Evolutionary conservation across 257 asterid genomes (phyloP), one percentile per base, ranked within the genome.

Genomic region (Salvia hispanica): DNA sequence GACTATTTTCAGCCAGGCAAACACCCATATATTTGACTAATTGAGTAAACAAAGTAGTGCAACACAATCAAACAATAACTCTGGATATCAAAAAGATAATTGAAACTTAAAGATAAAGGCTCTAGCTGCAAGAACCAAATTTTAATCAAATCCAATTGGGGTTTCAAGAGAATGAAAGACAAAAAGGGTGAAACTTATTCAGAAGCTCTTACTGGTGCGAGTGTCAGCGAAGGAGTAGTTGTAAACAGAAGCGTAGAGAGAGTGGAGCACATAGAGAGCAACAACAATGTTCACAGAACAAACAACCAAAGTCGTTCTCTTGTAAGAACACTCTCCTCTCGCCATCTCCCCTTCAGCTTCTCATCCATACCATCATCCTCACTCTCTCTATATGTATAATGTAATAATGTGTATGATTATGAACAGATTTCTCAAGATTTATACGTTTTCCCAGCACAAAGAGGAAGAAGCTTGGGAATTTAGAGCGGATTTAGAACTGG

Each of bases 251-350:
- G 79, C 72, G 77, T 85, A 92, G 44, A 88, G 87, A 40, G 91
- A 84, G 70, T 74, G 97, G 73, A 92, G 85, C 76, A 88, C 93
- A 79, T 75, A 88, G 52, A 92, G 85, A 43, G 91, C 94, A 74
- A 92, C 83, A 34, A 83, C 81, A 62, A 92, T 77, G 85, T 92
- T 92, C 62, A 88, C 60, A 25, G 88, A 80, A 61, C 96, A 92
- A 64, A 86, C 83, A 52, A 82, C 45, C 61, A 90, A 66, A 7
- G 90, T 88, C 5, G 89, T 81, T 69, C 83, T 72, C 91, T 84
- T 92, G 88, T 90, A 88, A n/a, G 97, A 84, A 76, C 89, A 84
- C 78, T 84, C 94, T 64, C 77, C 86, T 76, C 97, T 90, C 76
- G 97, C 90, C 98, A 92, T 92, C 69, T 71, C 73, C 40, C 64